phyloP scores from a whole-genome alignment of 805 yeast genomes.

The Ogataea salicorniae region DNA sequence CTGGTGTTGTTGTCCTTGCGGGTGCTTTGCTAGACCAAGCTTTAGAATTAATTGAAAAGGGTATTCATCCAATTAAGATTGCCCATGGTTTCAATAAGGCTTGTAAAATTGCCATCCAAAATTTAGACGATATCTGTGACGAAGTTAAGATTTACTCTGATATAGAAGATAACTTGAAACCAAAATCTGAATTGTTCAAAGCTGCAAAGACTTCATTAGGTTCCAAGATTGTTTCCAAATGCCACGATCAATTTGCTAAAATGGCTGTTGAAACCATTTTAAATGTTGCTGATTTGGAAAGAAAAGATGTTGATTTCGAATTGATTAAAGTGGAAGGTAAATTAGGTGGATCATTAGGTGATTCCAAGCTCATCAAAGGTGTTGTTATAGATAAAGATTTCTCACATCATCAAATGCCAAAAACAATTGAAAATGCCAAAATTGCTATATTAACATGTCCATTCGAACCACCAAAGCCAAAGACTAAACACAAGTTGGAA shows the following conservation, averaged over 20 bases:
- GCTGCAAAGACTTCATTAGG: conserved; percentile 96
- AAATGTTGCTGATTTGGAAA: conserved; percentile 83
- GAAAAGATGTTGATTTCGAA: conserved; percentile 96
- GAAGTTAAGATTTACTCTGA: conserved; percentile 31
- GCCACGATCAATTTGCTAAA: conserved; percentile 88
- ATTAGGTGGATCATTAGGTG: conserved; percentile 90
- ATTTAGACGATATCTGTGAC: conserved; percentile 60
- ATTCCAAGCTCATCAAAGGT: conserved; percentile 81
- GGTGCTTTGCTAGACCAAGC: conserved; percentile 95
- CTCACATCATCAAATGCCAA: conserved; percentile 98
- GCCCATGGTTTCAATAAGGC: conserved; percentile 98
- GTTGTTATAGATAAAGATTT: conserved; percentile 94
- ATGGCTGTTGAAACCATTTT: conserved; percentile 97
- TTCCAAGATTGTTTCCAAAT: conserved; percentile 89
- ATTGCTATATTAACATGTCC: conserved; percentile 97
- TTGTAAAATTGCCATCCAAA: conserved; percentile 79
- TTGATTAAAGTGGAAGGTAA: conserved; percentile 92
- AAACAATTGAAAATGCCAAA: conserved; percentile 69
- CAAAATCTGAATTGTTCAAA: conserved; percentile 59
- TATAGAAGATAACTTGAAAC: conserved; percentile 25
- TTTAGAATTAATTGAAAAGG: conserved; percentile 87
- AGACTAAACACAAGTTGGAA: conserved; percentile 95
- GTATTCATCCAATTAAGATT: conserved; percentile 93
- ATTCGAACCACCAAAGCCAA: conserved; percentile 99
- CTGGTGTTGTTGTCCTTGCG: conserved; percentile 96